These are phyloP conservation scores for Trichoderma koningiopsis DNA, from an alignment of 2,329 filamentous ascomycete genomes.

Conservation along the genomic window DNA sequence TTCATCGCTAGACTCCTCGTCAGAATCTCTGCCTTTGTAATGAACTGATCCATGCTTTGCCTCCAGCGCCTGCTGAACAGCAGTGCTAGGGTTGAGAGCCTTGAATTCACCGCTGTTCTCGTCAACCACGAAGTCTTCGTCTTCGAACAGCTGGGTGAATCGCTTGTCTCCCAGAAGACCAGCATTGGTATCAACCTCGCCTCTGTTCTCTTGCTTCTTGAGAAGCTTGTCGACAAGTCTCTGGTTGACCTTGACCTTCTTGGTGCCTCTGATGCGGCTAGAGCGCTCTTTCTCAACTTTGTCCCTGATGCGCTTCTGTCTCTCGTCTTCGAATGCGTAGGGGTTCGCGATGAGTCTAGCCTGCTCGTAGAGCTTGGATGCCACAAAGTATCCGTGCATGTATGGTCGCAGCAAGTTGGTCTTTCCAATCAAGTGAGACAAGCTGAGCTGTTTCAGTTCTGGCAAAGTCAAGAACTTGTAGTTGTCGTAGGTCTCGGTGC, in stretches of 20 bases:
- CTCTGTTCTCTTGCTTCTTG: conserved; percentile 64
- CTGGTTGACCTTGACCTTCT: conserved; percentile 97
- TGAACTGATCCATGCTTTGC: conserved; percentile 41
- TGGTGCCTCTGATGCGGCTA: conserved; percentile 87
- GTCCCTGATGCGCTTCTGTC: conserved; percentile 86
- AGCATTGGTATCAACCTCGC: conserved; percentile 58
- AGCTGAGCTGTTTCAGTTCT: conserved; percentile 80
- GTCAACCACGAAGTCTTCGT: conserved; percentile 90
- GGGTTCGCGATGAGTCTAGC: conserved; percentile 91
- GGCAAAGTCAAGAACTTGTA: conserved; percentile 95
- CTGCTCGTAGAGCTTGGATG: conserved; percentile 92
- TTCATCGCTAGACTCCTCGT: conserved; percentile 49
- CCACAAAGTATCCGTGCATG: conserved; percentile 99
- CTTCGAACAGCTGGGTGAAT: conserved; percentile 87
- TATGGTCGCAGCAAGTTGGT: conserved; percentile 90
- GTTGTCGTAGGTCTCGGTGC: conserved; percentile 91
- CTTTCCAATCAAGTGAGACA: conserved; percentile 87
- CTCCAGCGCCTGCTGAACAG: conserved; percentile 42
- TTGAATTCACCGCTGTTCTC: conserved; percentile 86
- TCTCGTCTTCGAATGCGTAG: conserved; percentile 89
- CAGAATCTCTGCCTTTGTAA: conserved; percentile 46
- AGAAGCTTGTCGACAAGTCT: conserved; percentile 74
- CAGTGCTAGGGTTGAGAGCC: conserved; percentile 83
- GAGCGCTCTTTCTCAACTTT: conserved; percentile 98
- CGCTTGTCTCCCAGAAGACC: conserved; percentile 80